phyloP scores from a whole-genome alignment of 208 protist genomes.

The Herpetomonas samuelpessoai region DNA sequence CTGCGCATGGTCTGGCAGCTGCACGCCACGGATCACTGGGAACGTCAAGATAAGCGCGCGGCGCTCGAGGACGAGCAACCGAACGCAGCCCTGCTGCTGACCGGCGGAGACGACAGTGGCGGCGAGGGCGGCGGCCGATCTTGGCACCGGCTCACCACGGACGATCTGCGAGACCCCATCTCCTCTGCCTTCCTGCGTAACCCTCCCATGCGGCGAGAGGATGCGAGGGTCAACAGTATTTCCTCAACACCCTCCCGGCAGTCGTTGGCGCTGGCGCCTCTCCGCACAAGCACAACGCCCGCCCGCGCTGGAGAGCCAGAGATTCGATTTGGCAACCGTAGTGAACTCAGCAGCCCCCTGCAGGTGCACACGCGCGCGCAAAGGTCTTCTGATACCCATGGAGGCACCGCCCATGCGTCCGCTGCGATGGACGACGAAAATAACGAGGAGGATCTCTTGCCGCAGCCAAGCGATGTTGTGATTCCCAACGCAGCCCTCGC shows the following conservation, averaged over 20 bases:
- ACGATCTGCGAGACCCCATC: background rate
- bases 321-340: background rate
- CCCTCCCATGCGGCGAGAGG: background rate
- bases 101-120: background rate
- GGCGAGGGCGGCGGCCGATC: background rate
- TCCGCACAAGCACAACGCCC: no score
- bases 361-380: background rate
- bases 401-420: no score
- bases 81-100: conserved; percentile 16
- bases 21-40: conserved; percentile 45
- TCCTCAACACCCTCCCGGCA: no score
- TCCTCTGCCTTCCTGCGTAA: background rate
- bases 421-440: background rate
- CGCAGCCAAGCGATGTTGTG: background rate
- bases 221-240: background rate
- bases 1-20: conserved; percentile 51
- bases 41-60: conserved; percentile 28
- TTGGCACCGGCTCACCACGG: background rate
- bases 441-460: background rate
- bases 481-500: background rate
- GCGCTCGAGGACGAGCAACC: conserved; percentile 29
- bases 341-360: background rate
- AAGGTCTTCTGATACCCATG: no score
- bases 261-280: background rate
- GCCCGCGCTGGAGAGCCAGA: no score